Evolutionary conservation across 2,329 filamentous ascomycete genomes (phyloP), one percentile per base, ranked within the genome.

Genomic region (Teratosphaeria nubilosa): DNA sequence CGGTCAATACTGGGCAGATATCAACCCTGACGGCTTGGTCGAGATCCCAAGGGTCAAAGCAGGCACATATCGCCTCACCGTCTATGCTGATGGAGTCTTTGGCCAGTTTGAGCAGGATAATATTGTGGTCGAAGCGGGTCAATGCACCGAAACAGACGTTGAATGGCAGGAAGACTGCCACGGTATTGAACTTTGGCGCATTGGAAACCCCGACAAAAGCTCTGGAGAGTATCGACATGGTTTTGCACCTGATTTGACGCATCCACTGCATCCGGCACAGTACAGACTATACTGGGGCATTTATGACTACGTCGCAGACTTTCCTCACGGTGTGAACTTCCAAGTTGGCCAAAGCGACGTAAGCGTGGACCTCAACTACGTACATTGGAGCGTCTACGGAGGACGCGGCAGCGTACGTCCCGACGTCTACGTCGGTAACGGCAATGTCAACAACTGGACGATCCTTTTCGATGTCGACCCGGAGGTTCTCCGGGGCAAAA

Each of bases 321-420:
- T 85, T 63, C 82, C 83, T 0, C 63, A 78, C 0, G 83, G 84
- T 3, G 76, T 86, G 0, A 75, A 73, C 24, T 87, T 81, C 71
- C 76, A 77, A 14, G 77, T 86, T 1, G 82, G 83, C 10, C 69
- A 78, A 65, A 79, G 77, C 60, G 69, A 81, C 27, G 74, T 73
- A 20, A 71, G 70, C 0, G 68, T 71, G 11, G 81, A 84, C 63
- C 74, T 84, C 60, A 86, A 86, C 69, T 85, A 85, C 57, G 79
- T 86, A 3, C 84, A 86, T 66, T 86, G 83, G 84, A 81, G 78
- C 58, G 82, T 83, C 9, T 86, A 84, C 63, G 82, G 83, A 1
- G 80, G 80, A 5, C 73, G 79, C 30, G 80, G 74, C 1, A 80
- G 83, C 68, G 56, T 74, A 3, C 74, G 80, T 0, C 69, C 74